Base-by-base conservation (phyloP, 2,329 filamentous ascomycete species). In the Claviceps sp. region DNA sequence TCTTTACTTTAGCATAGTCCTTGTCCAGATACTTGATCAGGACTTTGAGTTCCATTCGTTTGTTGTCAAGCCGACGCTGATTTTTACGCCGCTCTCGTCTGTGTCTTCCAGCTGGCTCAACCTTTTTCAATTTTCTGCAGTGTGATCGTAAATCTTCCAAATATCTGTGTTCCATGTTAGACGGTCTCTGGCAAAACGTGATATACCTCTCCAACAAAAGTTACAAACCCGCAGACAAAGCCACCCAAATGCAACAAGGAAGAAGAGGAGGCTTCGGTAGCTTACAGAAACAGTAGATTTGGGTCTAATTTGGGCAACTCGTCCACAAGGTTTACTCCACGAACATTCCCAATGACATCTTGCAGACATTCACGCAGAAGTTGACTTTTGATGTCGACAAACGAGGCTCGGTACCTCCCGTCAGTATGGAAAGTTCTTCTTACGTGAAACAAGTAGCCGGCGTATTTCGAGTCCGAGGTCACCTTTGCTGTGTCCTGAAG, bases 371-470 rank as follows among this genome's bases (percentile, higher is more conserved):
- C 82, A 7, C 84, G 83, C 3, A 95, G 73, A 16, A 81, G 69
- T 59, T 89, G 89, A 63, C 87, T 93, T 69, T 90, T 93, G 66
- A 95, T 86, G 58, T 95, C 88, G 48, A 95, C 81, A 14, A 83
- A 70, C 0, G 89, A 89, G 61, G 65, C 62, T 59, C 80, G 74
- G 60, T 87, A 90, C 60, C 89, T 89, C 56, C 88, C 87, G 59
- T 93, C 86, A 80, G 80, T 88, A 64, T 90, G 84, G 64, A 95
- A 94, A 14, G 80, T 84, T 51, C 89, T 78, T 16, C 87, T 81
- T 16, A 95, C 85, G 24, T 89, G 87, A 65, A 95, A 95, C 34
- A 89, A 76, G 64, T 84, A 93, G 55, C 86, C 81, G 55, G 90
- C 82, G 65, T 89, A 90, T 58, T 86, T 67, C 0, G 69, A 62